Percentiles rank a stretch among this genome's conserved stretches.
Conservation (phyloP, 805 yeast genomes). For the Cyberlindnera petersonii region DNA sequence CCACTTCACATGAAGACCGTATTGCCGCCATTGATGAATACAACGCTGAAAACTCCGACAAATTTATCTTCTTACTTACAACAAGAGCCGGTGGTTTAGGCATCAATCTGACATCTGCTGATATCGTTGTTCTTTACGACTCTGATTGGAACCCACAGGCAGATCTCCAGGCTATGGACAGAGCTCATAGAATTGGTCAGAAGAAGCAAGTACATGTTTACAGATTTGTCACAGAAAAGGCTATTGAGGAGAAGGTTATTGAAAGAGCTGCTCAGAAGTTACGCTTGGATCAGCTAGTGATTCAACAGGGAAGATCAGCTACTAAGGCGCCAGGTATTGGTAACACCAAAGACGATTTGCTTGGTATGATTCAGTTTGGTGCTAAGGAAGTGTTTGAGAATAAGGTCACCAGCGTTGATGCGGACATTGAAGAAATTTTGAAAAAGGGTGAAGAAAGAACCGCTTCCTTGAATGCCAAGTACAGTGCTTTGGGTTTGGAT, state of each 20-base stretch:
- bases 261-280: conserved; percentile 95
- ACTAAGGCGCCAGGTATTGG: conserved; percentile 49
- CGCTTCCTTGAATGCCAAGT: conserved; percentile 70
- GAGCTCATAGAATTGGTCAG: conserved; percentile 97
- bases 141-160: conserved; percentile 99
- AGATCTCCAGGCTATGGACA: conserved; percentile 95
- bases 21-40: conserved; percentile 89
- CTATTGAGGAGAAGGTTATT: conserved; percentile 92
- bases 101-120: conserved; percentile 88
- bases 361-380: conserved; percentile 96
- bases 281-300: conserved; percentile 88
- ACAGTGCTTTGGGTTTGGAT: conserved; percentile 82
- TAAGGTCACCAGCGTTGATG: conserved; percentile 32
- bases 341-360: conserved; percentile 73
- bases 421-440: conserved; percentile 81
- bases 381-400: conserved; percentile 83
- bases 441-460: conserved; percentile 81
- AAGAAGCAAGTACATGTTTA: conserved; percentile 92
- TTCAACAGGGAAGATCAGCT: conserved; percentile 79
- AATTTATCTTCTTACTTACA: conserved; percentile 80
- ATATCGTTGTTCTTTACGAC: conserved; percentile 81
- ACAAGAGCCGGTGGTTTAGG: conserved; percentile 98
- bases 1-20: conserved; percentile 90
- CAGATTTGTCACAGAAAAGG: conserved; percentile 91
- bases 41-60: conserved; percentile 75